Evolutionary conservation across 108 stramenopile genomes (phyloP).

Genomic region (Cyclotella atomus): DNA sequence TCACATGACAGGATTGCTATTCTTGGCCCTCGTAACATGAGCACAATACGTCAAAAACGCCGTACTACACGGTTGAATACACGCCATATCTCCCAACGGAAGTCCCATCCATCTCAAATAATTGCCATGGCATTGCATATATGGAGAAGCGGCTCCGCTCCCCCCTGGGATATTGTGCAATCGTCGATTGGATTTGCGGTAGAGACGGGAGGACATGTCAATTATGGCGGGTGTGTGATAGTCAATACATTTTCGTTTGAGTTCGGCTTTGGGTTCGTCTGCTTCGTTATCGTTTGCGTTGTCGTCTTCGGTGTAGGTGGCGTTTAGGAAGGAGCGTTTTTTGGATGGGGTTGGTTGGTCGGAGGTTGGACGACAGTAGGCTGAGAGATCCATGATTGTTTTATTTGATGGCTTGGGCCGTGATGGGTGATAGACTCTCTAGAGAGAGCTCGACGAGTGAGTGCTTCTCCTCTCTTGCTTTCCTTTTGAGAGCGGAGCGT

Average conservation of each 20-base stretch:
- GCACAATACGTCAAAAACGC: constrained; percentile 78
- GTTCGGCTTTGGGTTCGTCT: constrained; percentile 22
- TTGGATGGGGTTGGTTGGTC: background rate
- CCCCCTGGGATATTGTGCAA: constrained; percentile 50
- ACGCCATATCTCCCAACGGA: constrained; percentile 53
- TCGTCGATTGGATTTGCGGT: constrained; percentile 63
- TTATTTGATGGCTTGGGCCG: no score
- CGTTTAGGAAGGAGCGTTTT: constrained; percentile 17
- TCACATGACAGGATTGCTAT: constrained; percentile 81
- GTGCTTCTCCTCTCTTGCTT: no score
- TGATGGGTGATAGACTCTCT: no score
- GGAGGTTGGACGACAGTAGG: constrained; percentile 15
- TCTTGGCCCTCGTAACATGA: constrained; percentile 87
- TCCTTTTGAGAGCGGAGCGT: no score
- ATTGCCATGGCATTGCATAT: constrained; percentile 79
- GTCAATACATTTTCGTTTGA: constrained; percentile 84
- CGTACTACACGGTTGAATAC: constrained; percentile 46
- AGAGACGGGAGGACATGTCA: constrained; percentile 77
- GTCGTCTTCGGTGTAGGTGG: constrained; percentile 3
- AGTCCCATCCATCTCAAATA: constrained; percentile 76
- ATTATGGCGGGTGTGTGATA: constrained; percentile 79
- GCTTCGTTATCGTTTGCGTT: background rate
- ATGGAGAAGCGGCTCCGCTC: constrained; percentile 23
- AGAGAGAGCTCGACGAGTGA: no score
- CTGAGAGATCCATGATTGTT: constrained; percentile 8